These are phyloP conservation scores for Neofusicoccum parvum DNA, from an alignment of 2,329 filamentous ascomycete genomes.

Conservation along the genomic window DNA sequence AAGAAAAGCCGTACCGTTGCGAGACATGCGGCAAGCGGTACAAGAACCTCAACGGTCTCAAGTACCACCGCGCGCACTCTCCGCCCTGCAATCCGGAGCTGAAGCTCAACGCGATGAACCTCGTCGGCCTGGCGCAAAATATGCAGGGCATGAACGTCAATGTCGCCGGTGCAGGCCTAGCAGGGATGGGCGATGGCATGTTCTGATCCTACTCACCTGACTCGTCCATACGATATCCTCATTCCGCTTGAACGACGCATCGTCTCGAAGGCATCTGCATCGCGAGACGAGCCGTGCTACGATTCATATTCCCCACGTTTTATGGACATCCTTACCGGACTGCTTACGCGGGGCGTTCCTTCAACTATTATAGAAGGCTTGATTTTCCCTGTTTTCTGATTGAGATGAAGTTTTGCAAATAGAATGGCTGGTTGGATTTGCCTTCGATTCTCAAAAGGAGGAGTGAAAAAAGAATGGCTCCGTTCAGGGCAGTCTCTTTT, in stretches of 20 bases:
- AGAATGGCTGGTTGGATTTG: slow-evolving; percentile 17
- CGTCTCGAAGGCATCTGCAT: slow-evolving; percentile 5
- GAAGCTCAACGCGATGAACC: slow-evolving; percentile 50
- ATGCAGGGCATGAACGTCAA: slow-evolving; percentile 51
- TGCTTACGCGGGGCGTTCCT: slow-evolving; percentile 5
- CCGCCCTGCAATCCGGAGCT: slow-evolving; percentile 87
- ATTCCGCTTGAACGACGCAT: neutral
- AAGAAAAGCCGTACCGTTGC: slow-evolving; percentile 98
- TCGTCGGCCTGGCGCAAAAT: slow-evolving; percentile 38
- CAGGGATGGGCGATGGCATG: slow-evolving; percentile 59
- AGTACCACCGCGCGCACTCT: slow-evolving; percentile 78
- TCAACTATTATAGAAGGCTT: slow-evolving; percentile 3
- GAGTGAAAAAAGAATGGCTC: neutral
- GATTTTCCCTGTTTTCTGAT: neutral
- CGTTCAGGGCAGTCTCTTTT: neutral
- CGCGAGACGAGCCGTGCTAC: slow-evolving; percentile 13
- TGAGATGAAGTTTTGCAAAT: slow-evolving; percentile 9
- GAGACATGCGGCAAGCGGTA: slow-evolving; percentile 97
- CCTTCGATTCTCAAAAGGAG: neutral
- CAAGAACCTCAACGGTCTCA: slow-evolving; percentile 97
- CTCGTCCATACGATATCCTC: slow-evolving; percentile 5
- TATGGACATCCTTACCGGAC: neutral
- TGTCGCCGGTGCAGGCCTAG: slow-evolving; percentile 56
- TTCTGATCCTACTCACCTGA: slow-evolving; percentile 29
- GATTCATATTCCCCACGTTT: slow-evolving; percentile 9